Evolutionary conservation across 257 asterid genomes (phyloP).

Genomic region (Phtheirospermum japonicum): DNA sequence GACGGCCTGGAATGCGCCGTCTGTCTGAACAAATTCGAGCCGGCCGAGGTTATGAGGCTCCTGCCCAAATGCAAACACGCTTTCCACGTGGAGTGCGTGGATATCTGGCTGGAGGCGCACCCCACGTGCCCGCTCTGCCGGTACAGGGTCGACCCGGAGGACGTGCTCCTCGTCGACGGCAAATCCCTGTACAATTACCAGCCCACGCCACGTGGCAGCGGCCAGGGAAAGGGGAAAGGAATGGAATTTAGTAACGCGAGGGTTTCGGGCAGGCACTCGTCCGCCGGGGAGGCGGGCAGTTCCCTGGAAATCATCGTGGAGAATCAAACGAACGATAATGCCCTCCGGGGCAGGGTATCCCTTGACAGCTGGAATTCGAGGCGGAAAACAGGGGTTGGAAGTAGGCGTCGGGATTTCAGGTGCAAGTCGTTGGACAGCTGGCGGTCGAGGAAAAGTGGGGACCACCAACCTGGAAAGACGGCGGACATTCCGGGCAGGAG

Average conservation of each 20-base stretch:
- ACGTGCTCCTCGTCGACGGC: slow-evolving; percentile 49
- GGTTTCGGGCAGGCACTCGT: slow-evolving; percentile 61
- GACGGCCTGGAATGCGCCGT: slow-evolving; percentile 86
- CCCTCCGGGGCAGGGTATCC: slow-evolving; percentile 41
- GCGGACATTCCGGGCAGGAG: slow-evolving; percentile 28
- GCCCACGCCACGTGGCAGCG: slow-evolving; percentile 26
- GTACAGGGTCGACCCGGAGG: slow-evolving; percentile 79
- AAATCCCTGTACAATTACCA: slow-evolving; percentile 18
- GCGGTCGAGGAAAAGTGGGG: slow-evolving; percentile 16
- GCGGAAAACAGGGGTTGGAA: slow-evolving; percentile 22
- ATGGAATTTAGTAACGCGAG: slow-evolving; percentile 23
- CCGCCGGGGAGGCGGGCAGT: slow-evolving; percentile 50
- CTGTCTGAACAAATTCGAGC: slow-evolving; percentile 60
- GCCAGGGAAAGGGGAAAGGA: neutral
- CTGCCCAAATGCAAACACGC: slow-evolving; percentile 88
- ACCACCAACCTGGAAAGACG: slow-evolving; percentile 28
- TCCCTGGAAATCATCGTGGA: slow-evolving; percentile 50
- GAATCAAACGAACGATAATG: slow-evolving; percentile 22
- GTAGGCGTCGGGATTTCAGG: slow-evolving; percentile 3
- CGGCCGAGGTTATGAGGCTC: slow-evolving; percentile 53
- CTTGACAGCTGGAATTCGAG: slow-evolving; percentile 55
- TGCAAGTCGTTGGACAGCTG: slow-evolving; percentile 47
- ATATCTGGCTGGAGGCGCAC: slow-evolving; percentile 87
- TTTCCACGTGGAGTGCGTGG: slow-evolving; percentile 85
- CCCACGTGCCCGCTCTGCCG: slow-evolving; percentile 94